Evolutionary conservation across 192 early-diverging fungal species (phyloP).

Genomic region (Entomortierella parvispora): DNA sequence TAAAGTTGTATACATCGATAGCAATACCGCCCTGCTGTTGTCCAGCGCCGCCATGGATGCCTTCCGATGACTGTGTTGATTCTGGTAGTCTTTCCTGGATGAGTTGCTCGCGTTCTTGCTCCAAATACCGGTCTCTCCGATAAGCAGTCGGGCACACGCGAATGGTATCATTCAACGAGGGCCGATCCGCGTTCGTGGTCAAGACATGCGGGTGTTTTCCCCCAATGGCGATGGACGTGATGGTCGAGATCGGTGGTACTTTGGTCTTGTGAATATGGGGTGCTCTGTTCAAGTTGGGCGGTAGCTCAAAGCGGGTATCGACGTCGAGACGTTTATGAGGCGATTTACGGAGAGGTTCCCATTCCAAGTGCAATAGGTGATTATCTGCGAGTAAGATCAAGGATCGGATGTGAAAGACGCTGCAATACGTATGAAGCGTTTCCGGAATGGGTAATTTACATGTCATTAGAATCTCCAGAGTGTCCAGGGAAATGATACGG

Average conservation of each 20-base stretch:
- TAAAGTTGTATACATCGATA: too few relatives aligned
- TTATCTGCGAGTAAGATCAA: conserved; percentile 37
- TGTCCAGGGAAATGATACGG: conserved; percentile 35
- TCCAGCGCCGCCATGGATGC: too few relatives aligned
- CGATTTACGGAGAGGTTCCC: conserved; percentile 37
- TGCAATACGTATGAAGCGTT: conserved; percentile 13
- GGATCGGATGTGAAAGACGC: conserved; percentile 47
- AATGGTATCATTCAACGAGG: conserved; percentile 31
- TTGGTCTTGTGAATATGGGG: conserved; percentile 30
- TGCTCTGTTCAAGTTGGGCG: conserved; percentile 28
- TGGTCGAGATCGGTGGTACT: conserved; percentile 39
- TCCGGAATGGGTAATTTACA: conserved; percentile 14
- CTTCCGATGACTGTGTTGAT: too few relatives aligned
- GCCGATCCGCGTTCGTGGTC: conserved; percentile 45
- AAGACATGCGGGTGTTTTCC: conserved; percentile 41
- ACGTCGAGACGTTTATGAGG: conserved; percentile 13
- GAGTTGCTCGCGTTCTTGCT: conserved; percentile 6
- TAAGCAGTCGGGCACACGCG: conserved; percentile 39
- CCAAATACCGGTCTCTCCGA: not conserved
- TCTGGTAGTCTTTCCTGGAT: too few relatives aligned
- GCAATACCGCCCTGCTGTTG: too few relatives aligned
- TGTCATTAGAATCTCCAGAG: conserved; percentile 18
- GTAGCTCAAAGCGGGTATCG: conserved; percentile 30
- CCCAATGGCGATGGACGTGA: conserved; percentile 46
- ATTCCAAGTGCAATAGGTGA: conserved; percentile 37